Evolutionary conservation across 2,329 filamentous ascomycete species (phyloP).

Genomic region (Amylocarpus encephaloides): DNA sequence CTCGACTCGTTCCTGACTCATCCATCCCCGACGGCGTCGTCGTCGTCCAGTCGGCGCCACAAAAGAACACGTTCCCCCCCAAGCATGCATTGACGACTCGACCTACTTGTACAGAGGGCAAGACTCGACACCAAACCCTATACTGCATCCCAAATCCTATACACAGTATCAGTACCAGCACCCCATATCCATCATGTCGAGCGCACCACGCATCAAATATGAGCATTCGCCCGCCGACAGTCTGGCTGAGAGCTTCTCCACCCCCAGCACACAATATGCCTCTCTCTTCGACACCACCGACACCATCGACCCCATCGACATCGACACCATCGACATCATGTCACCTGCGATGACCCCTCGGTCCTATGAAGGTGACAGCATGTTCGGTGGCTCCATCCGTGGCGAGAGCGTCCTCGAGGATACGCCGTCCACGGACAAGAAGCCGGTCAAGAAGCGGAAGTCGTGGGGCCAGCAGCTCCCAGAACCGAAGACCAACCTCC

Average conservation of each 20-base stretch:
- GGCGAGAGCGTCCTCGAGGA: slow-evolving; percentile 22
- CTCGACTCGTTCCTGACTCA: slow-evolving; percentile 7
- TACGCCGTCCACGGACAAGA: slow-evolving; percentile 50
- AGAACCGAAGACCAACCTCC: slow-evolving; percentile 92
- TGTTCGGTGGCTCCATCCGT: slow-evolving; percentile 25
- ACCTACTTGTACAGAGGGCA: slow-evolving; percentile 12
- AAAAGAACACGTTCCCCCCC: slow-evolving; percentile 10
- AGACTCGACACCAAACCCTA: background rate
- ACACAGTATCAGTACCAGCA: background rate
- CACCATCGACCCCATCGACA: slow-evolving; percentile 23
- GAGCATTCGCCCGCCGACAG: slow-evolving; percentile 30
- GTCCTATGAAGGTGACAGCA: slow-evolving; percentile 30
- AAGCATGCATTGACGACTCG: slow-evolving; percentile 1
- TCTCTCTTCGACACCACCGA: slow-evolving; percentile 27
- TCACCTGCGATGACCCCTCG: slow-evolving; percentile 31
- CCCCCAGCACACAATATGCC: slow-evolving; percentile 28
- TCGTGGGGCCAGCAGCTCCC: slow-evolving; percentile 98
- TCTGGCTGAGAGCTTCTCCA: slow-evolving; percentile 30
- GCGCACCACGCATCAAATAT: slow-evolving; percentile 28
- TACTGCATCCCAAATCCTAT: background rate
- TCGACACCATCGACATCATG: slow-evolving; percentile 26
- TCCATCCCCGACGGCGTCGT: background rate
- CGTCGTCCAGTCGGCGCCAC: background rate
- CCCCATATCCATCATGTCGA: slow-evolving; percentile 12
- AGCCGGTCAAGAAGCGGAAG: slow-evolving; percentile 85